Evolutionary conservation across 306 rosid species (phyloP), one percentile per base, ranked within the genome.

Genomic region (Lathyrus aphaca): DNA sequence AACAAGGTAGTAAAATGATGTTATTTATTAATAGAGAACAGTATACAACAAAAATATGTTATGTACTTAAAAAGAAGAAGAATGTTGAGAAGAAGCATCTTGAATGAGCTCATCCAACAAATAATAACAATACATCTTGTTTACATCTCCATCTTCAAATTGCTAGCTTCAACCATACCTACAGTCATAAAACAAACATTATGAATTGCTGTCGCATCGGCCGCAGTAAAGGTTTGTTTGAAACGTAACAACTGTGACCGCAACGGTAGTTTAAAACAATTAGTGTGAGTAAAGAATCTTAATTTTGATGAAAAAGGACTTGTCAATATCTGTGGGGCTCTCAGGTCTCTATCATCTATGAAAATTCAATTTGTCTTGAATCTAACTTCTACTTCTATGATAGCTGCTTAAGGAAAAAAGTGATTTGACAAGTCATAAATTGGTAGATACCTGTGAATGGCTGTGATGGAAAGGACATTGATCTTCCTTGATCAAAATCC

Each of bases 71-170:
- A 56, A 68, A 64, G 27, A 74, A 73, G 73, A 83, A 80, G n/a
- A 80, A 80, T 83, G 58, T 79, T 75, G 65, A 74, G 44, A 67
- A 50, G 69, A 71, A 51, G 63, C 82, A 65, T 73, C 15, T 12
- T 25, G 66, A 73, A 21, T 69, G 75, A 82, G 68, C 83, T 71
- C 81, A 16, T 81, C 76, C 82, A 82, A 74, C 75, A 66, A 86
- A 79, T 75, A 53, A 65, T 65, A 64, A 49, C 19, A 49, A 66
- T 79, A 71, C 23, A 68, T 75, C 74, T 23, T 23, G 27, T 80
- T 81, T 82, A 86, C 84, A 86, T 86, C 87, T 87, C 91, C 96
- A 82, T 90, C 90, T 90, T 90, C 71, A 79, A 64, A 78, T 84
- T 88, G 79, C 85, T 75, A 45, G 73, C 87, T 77, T 87, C 91